Conservation (phyloP, 164 flowering plant genomes). For the Nymphaea colorata region DNA sequence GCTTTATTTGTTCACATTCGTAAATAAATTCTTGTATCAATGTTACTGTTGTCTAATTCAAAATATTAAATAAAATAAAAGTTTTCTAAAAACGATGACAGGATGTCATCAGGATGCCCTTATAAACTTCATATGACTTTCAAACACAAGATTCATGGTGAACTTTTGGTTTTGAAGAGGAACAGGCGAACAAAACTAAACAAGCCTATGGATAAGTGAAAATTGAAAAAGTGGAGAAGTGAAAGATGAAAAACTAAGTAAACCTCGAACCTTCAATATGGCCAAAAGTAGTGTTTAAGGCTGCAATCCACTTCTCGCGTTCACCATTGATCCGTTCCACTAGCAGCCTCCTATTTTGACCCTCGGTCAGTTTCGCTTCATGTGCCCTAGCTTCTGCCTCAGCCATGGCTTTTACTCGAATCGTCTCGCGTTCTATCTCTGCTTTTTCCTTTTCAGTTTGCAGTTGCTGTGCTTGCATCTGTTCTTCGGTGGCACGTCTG, state of each 20-base stretch:
- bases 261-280: conserved; percentile 74
- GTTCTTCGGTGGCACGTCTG: conserved; percentile 75
- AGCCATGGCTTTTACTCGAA: conserved; percentile 72
- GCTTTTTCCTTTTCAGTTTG: conserved; percentile 87
- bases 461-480: conserved; percentile 77
- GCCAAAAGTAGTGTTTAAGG: conserved; percentile 82
- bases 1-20: too few relatives aligned
- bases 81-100: too few relatives aligned
- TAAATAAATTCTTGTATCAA: too few relatives aligned
- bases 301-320: conserved; percentile 94
- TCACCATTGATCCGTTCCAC: conserved; percentile 69
- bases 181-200: background rate
- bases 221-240: too few relatives aligned
- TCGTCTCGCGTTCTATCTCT: conserved; percentile 84
- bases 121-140: too few relatives aligned
- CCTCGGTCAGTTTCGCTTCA: conserved; percentile 87
- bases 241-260: background rate
- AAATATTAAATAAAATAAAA: too few relatives aligned
- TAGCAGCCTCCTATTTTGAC: conserved; percentile 70
- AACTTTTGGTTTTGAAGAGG: background rate
- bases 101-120: too few relatives aligned
- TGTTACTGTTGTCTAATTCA: too few relatives aligned
- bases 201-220: background rate
- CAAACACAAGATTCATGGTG: background rate
- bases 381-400: conserved; percentile 95